A percentile compares a stretch with the other conserved stretches of the same genome.
Evolutionary conservation across 768 basidiomycete genomes (phyloP).

Genomic region (Brasilioporus rufonigricans): DNA sequence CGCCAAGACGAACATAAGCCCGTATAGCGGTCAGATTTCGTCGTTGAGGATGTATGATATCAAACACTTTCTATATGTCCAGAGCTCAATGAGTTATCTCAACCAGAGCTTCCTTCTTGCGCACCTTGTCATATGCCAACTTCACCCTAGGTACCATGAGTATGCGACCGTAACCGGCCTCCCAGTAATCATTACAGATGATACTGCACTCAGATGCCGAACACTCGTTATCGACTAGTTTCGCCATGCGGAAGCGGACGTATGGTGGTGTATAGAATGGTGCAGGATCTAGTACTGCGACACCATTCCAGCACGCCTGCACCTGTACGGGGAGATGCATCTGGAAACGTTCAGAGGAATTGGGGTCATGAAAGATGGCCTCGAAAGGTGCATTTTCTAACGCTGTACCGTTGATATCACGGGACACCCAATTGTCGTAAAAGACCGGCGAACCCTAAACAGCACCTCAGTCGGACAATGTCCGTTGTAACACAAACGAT

Average conservation of each 20-base stretch:
- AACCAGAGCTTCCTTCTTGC: constrained; percentile 19
- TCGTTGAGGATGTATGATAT: constrained; percentile 88
- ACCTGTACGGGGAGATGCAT: constrained; percentile 93
- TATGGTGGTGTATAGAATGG: constrained; percentile 92
- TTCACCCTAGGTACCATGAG: constrained; percentile 98
- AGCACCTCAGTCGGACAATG: background rate
- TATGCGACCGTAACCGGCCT: constrained; percentile 92
- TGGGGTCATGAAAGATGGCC: constrained; percentile 81
- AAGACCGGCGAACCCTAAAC: constrained; percentile 80
- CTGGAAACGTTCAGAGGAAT: constrained; percentile 80
- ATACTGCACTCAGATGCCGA: constrained; percentile 94
- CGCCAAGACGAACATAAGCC: constrained; percentile 92
- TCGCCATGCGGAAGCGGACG: constrained; percentile 95
- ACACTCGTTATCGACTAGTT: constrained; percentile 84
- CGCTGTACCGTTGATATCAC: constrained; percentile 98
- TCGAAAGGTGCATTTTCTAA: constrained; percentile 98
- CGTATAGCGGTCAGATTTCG: constrained; percentile 95
- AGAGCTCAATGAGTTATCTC: constrained; percentile 3
- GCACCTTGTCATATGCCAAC: constrained; percentile 87
- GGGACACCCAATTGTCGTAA: constrained; percentile 98
- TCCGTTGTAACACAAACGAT: background rate
- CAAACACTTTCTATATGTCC: constrained; percentile 76
- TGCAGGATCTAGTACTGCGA: constrained; percentile 92
- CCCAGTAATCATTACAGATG: constrained; percentile 99
- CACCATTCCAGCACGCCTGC: constrained; percentile 98